Percentiles rank a stretch among this genome's conserved stretches.
phyloP scores from a whole-genome alignment of 2,329 filamentous ascomycete genomes.

The Botryotinia globosa region DNA sequence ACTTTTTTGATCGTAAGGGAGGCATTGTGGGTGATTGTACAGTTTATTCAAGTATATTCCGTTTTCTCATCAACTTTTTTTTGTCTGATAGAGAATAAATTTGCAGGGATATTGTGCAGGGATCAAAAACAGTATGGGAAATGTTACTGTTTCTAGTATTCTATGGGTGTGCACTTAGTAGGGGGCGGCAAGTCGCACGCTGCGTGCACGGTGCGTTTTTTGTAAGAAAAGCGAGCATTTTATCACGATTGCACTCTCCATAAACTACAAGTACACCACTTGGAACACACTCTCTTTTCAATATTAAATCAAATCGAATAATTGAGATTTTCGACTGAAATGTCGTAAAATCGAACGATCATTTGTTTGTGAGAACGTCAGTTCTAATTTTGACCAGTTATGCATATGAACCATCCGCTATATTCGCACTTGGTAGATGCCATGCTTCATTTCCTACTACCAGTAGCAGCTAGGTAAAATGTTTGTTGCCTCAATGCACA shows the following conservation, averaged over 20 bases:
- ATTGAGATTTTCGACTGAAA: not conserved
- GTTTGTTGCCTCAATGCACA: no score
- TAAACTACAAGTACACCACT: not conserved
- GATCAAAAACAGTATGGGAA: not conserved
- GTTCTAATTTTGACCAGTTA: not conserved
- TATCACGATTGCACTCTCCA: not conserved
- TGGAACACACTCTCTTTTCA: not conserved
- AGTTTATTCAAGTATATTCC: not conserved
- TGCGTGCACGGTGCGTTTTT: not conserved
- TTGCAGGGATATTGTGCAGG: constrained; percentile 4
- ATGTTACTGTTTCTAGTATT: not conserved
- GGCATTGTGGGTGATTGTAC: constrained; percentile 30
- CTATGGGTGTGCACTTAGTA: not conserved
- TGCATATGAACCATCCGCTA: not conserved
- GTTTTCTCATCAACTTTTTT: constrained; percentile 16
- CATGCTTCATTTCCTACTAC: not conserved
- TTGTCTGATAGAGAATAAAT: constrained; percentile 7
- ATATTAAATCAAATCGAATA: not conserved
- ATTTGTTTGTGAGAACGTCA: not conserved
- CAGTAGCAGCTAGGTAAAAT: no score
- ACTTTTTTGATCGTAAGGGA: constrained; percentile 35
- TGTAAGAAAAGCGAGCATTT: not conserved
- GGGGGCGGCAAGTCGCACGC: rapidly evolving
- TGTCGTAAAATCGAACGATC: no score
- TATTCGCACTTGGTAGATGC: not conserved